A percentile compares a stretch with the other conserved stretches of the same genome.
These are phyloP conservation scores for Cunninghamia lanceolata DNA, from an alignment of 75 land plant species.

Conservation along the genomic window DNA sequence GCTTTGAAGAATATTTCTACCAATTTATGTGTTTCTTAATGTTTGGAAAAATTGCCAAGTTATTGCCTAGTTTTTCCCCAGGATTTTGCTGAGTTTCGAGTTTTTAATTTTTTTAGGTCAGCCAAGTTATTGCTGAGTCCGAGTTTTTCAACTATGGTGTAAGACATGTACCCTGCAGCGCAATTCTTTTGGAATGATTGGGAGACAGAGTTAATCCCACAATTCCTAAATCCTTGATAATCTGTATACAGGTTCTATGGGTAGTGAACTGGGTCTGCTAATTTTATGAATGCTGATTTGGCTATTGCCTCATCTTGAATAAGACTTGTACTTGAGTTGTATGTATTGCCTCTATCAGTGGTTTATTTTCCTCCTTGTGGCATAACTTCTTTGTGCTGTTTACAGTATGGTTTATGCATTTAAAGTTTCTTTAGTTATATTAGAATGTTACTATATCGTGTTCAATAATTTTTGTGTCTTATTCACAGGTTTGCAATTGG, in stretches of 20 bases:
- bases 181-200: not conserved
- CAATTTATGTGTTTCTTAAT: too few relatives aligned
- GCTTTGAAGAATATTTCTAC: too few relatives aligned
- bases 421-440: not conserved
- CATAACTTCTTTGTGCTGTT: not conserved
- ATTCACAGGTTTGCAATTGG: constrained; percentile 73
- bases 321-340: not conserved
- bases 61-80: too few relatives aligned
- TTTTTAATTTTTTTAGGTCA: too few relatives aligned
- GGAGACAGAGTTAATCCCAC: not conserved
- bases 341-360: not conserved
- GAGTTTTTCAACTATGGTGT: not conserved
- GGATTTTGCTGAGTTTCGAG: too few relatives aligned
- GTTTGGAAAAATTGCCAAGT: too few relatives aligned
- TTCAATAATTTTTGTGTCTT: not conserved
- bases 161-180: not conserved
- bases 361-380: not conserved
- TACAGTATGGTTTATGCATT: not conserved
- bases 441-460: not conserved
- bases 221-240: not conserved
- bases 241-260: not conserved
- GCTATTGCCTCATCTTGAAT: not conserved
- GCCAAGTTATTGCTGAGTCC: not conserved
- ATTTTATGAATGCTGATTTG: not conserved
- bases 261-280: not conserved